Evolutionary conservation across 179 eudicot genomes (phyloP).

Genomic region (Carnegiea gigantea): DNA sequence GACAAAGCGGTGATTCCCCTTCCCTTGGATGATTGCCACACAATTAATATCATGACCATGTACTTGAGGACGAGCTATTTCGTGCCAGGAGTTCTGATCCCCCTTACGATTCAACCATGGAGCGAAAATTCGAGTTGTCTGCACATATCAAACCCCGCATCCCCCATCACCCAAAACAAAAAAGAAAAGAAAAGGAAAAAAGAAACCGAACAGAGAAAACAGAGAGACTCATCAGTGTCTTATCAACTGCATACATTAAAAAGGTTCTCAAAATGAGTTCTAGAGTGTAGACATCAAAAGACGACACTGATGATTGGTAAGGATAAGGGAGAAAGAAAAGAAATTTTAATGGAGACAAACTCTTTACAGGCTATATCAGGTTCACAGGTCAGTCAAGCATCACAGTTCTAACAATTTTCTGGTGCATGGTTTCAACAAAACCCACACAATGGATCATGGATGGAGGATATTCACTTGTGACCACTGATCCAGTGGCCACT

Average conservation of each 20-base stretch:
- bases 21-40: slow-evolving; percentile 71
- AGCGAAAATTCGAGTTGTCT: slow-evolving; percentile 87
- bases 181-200: too few species aligned
- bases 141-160: slow-evolving; percentile 30
- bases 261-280: neutral
- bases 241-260: neutral
- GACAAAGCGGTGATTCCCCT: slow-evolving; percentile 88
- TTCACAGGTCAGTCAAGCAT: neutral
- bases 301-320: neutral
- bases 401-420: neutral
- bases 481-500: neutral
- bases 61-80: slow-evolving; percentile 98
- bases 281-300: neutral
- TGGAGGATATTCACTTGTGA: neutral
- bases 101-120: slow-evolving; percentile 52
- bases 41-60: slow-evolving; percentile 97
- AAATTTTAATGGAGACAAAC: neutral
- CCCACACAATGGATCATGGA: neutral
- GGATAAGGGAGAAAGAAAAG: neutral
- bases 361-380: slow-evolving; percentile 12
- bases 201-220: neutral
- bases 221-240: neutral
- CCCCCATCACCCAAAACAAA: neutral
- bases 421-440: neutral
- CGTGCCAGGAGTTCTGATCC: slow-evolving; percentile 68